These are phyloP conservation scores for Pyrenophora graminea DNA, from an alignment of 2,329 filamentous ascomycete species.

Conservation along the genomic window DNA sequence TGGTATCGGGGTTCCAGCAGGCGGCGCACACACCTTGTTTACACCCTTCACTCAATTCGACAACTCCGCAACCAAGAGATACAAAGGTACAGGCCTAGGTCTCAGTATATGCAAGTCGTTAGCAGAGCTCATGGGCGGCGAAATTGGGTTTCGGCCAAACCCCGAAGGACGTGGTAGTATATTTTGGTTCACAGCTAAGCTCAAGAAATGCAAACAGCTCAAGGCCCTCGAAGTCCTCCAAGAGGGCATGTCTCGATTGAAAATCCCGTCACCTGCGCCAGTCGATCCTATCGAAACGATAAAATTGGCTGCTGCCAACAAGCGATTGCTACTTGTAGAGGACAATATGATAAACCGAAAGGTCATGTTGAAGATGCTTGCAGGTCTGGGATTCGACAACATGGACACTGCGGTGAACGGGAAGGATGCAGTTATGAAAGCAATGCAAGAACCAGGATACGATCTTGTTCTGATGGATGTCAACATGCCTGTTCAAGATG, in stretches of 20 bases:
- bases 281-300: conserved; percentile 28
- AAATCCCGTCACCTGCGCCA: conserved; percentile 12
- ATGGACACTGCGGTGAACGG: conserved; percentile 50
- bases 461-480: conserved; percentile 44
- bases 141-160: conserved; percentile 55
- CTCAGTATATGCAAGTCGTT: conserved; percentile 63
- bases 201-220: conserved; percentile 37
- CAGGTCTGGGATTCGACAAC: conserved; percentile 39
- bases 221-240: conserved; percentile 17
- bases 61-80: conserved; percentile 57
- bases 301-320: conserved; percentile 23
- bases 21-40: conserved; percentile 55
- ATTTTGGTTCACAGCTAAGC: conserved; percentile 56
- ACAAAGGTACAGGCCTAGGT: conserved; percentile 61
- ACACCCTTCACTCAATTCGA: conserved; percentile 62
- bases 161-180: conserved; percentile 53
- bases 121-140: conserved; percentile 61
- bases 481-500: conserved; percentile 43
- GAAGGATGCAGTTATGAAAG: conserved; percentile 46
- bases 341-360: conserved; percentile 55
- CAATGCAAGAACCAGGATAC: conserved; percentile 19
- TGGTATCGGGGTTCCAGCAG: conserved; percentile 58
- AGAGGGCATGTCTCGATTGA: conserved; percentile 14
- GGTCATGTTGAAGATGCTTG: conserved; percentile 54
- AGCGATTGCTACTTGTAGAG: conserved; percentile 50